A percentile compares a stretch with the other conserved stretches of the same genome.
phyloP scores from a whole-genome alignment of 2,329 filamentous ascomycete species.

The Coniochaeta sp. region DNA sequence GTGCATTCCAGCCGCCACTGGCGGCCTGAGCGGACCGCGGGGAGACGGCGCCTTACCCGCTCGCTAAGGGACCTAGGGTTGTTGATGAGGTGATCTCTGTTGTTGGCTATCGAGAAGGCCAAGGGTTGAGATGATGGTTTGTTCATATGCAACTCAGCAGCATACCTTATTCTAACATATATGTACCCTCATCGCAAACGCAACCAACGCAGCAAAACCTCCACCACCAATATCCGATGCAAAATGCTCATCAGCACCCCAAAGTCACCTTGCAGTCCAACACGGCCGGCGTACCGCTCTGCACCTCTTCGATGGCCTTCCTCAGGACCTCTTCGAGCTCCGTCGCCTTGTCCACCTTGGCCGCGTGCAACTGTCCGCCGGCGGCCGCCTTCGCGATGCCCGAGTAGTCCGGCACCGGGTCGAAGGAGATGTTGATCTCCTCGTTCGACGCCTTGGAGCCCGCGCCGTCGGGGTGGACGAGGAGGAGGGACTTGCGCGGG shows the following conservation, averaged over 20 bases:
- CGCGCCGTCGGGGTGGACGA: conserved; percentile 52
- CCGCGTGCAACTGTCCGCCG: conserved; percentile 44
- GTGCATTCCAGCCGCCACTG: not conserved
- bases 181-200: too few relatives aligned
- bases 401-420: conserved; percentile 50
- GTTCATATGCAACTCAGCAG: too few relatives aligned
- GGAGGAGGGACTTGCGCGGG: conserved; percentile 45
- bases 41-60: not conserved
- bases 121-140: too few relatives aligned
- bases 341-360: conserved; percentile 35
- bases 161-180: too few relatives aligned
- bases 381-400: conserved; percentile 55
- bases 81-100: too few relatives aligned
- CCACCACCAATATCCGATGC: too few relatives aligned
- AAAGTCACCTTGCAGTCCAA: conserved; percentile 44
- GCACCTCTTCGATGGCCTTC: conserved; percentile 43
- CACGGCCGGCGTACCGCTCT: conserved; percentile 44
- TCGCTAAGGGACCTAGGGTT: too few relatives aligned
- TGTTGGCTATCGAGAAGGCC: too few relatives aligned
- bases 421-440: conserved; percentile 56
- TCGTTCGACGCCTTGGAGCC: conserved; percentile 50
- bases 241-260: conserved; percentile 38
- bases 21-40: not conserved
- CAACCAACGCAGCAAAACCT: too few relatives aligned
- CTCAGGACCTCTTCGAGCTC: conserved; percentile 40